phyloP scores from a whole-genome alignment of 345 rosid genomes.

The Sisymbrium altissimum region DNA sequence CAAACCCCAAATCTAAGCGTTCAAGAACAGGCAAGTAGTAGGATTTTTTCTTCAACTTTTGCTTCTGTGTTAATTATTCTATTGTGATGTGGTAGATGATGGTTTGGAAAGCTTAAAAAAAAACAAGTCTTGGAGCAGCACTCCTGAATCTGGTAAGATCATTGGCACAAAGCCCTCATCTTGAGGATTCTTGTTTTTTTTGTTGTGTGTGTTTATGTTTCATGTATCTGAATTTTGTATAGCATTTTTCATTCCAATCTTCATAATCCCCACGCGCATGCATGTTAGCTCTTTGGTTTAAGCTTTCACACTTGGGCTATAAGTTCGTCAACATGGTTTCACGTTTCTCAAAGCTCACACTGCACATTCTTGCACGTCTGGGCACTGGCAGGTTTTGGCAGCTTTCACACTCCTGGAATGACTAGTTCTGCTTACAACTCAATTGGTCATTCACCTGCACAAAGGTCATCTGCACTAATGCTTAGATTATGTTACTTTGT shows the following conservation, averaged over 20 bases:
- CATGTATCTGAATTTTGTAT: background rate
- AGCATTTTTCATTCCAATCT: background rate
- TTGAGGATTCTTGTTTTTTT: slow-evolving; percentile 2
- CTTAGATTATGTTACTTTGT: slow-evolving; percentile 34
- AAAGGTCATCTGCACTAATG: slow-evolving; percentile 86
- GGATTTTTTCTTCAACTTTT: background rate
- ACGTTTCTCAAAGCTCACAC: slow-evolving; percentile 70
- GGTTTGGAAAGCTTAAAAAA: slow-evolving; percentile 23
- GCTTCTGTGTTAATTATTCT: background rate
- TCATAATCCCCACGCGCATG: background rate
- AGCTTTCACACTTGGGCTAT: slow-evolving; percentile 33
- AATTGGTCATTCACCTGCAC: slow-evolving; percentile 91
- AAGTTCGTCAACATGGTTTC: slow-evolving; percentile 49
- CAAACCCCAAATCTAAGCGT: slow-evolving; percentile 87
- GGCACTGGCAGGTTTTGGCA: slow-evolving; percentile 97
- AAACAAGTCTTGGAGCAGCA: slow-evolving; percentile 30
- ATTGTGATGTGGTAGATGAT: slow-evolving; percentile 13
- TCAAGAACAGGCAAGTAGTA: slow-evolving; percentile 52
- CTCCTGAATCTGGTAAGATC: slow-evolving; percentile 57
- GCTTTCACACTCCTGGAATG: slow-evolving; percentile 88
- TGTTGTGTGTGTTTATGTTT: slow-evolving; percentile 6
- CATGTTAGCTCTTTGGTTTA: slow-evolving; percentile 21
- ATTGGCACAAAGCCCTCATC: slow-evolving; percentile 11
- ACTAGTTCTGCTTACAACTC: slow-evolving; percentile 82
- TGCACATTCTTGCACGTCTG: slow-evolving; percentile 93